Conservation (phyloP, 176 grass and related monocot genomes). For the Paspalum notatum region DNA sequence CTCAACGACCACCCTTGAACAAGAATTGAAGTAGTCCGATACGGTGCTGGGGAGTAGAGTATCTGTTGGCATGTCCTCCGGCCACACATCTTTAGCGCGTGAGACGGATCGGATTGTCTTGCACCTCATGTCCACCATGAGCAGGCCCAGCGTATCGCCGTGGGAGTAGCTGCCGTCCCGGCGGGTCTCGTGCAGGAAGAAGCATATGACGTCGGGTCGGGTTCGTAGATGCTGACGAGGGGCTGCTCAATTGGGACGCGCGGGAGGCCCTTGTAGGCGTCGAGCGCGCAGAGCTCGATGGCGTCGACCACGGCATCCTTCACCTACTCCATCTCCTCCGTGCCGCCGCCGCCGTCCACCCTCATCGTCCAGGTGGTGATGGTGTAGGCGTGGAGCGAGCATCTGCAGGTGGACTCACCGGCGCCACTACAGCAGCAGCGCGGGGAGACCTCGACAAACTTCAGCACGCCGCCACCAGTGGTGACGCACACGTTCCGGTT, state of each 20-base stretch:
- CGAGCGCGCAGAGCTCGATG: not conserved
- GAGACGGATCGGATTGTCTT: not conserved
- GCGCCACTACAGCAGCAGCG: not conserved
- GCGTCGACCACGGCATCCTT: not conserved
- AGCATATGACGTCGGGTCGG: not conserved
- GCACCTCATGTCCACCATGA: not conserved
- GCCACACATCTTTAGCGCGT: no score
- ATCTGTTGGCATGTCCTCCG: no score
- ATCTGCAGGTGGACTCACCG: not conserved
- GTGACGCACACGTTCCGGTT: not conserved
- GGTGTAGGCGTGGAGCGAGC: not conserved
- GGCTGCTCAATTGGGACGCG: not conserved
- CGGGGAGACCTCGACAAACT: not conserved
- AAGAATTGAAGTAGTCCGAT: not conserved
- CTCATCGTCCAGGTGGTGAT: not conserved
- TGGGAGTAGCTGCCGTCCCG: not conserved
- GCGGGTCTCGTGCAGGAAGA: not conserved
- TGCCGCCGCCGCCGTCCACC: not conserved
- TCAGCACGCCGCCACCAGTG: not conserved
- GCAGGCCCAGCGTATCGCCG: accelerated
- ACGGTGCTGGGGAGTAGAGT: not conserved
- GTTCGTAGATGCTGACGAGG: not conserved
- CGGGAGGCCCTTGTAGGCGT: not conserved
- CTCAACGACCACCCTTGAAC: no score
- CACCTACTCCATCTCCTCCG: not conserved